These are phyloP conservation scores for Cyberlindnera galapagoensis DNA, from an alignment of 805 yeast genomes.

Conservation along the genomic window DNA sequence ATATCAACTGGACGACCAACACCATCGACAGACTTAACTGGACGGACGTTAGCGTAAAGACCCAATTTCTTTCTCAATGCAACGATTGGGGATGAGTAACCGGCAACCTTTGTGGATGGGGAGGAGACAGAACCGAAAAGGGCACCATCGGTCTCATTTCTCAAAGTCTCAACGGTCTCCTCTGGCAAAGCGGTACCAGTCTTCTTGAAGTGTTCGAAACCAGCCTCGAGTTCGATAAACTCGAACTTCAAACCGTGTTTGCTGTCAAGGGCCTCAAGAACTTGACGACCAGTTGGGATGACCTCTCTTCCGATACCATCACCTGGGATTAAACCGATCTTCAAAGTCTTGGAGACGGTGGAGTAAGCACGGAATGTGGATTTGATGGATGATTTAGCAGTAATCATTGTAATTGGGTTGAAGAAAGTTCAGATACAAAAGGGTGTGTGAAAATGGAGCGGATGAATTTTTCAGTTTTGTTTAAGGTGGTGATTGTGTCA, in stretches of 20 bases:
- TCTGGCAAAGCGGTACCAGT: constrained; percentile 97
- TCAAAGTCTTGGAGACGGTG: constrained; percentile 40
- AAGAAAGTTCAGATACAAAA: too few relatives aligned
- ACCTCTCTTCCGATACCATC: constrained; percentile 98
- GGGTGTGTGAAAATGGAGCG: too few relatives aligned
- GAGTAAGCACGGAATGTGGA: constrained; percentile 25
- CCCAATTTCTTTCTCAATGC: constrained; percentile 96
- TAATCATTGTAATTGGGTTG: constrained; percentile 11
- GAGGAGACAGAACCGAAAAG: constrained; percentile 96
- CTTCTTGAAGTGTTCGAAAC: constrained; percentile 86
- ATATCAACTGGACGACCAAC: constrained; percentile 87
- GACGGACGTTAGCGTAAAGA: constrained; percentile 93
- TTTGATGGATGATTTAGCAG: constrained; percentile 7
- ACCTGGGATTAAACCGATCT: constrained; percentile 84
- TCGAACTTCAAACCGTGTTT: constrained; percentile 72
- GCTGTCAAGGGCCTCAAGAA: constrained; percentile 78
- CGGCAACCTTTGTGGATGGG: constrained; percentile 88
- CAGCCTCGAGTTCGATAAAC: constrained; percentile 86
- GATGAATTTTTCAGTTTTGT: too few relatives aligned
- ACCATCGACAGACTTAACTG: constrained; percentile 89
- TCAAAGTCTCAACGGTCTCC: constrained; percentile 73
- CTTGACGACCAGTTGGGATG: constrained; percentile 90
- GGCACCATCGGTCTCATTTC: constrained; percentile 90
- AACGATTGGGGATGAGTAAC: constrained; percentile 97
- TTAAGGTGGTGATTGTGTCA: too few relatives aligned